phyloP scores from a whole-genome alignment of 345 rosid genomes.

The Arabis hirsuta region DNA sequence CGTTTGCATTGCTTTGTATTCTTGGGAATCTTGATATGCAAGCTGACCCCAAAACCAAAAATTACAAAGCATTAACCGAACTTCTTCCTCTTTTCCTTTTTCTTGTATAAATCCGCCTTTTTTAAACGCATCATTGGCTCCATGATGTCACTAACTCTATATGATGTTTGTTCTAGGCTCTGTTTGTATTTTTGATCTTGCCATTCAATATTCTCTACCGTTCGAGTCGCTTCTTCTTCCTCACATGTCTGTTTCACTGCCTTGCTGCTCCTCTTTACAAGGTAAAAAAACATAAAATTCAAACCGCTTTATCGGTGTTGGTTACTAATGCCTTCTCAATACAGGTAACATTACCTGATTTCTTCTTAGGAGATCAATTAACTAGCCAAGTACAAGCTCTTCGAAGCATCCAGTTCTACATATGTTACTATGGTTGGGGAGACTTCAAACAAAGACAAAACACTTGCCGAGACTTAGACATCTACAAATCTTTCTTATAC shows the following conservation, averaged over 20 bases:
- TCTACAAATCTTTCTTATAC: slow-evolving; percentile 46
- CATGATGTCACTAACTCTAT: slow-evolving; percentile 8
- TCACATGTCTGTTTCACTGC: slow-evolving; percentile 43
- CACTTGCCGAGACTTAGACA: slow-evolving; percentile 42
- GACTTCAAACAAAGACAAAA: slow-evolving; percentile 53
- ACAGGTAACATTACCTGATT: slow-evolving; percentile 68
- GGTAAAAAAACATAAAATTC: slow-evolving; percentile 38
- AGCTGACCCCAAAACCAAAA: slow-evolving; percentile 46
- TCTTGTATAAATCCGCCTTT: slow-evolving; percentile 22
- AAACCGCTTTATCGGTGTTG: neutral
- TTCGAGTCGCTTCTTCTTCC: slow-evolving; percentile 48
- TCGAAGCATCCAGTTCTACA: slow-evolving; percentile 56
- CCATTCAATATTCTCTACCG: slow-evolving; percentile 57
- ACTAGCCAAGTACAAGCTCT: slow-evolving; percentile 76
- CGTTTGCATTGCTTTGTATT: slow-evolving; percentile 52
- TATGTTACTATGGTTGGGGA: slow-evolving; percentile 65
- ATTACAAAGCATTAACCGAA: slow-evolving; percentile 50
- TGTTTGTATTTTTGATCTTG: slow-evolving; percentile 48
- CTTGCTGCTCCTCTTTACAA: slow-evolving; percentile 49
- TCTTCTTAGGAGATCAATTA: slow-evolving; percentile 66
- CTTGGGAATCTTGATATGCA: slow-evolving; percentile 69
- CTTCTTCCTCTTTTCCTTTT: slow-evolving; percentile 52
- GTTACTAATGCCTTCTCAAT: slow-evolving; percentile 31
- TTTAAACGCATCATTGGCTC: neutral
- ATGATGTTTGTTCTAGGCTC: slow-evolving; percentile 50